Evolutionary conservation across 768 basidiomycete genomes (phyloP).

Genomic region (Serpula lacrymans): DNA sequence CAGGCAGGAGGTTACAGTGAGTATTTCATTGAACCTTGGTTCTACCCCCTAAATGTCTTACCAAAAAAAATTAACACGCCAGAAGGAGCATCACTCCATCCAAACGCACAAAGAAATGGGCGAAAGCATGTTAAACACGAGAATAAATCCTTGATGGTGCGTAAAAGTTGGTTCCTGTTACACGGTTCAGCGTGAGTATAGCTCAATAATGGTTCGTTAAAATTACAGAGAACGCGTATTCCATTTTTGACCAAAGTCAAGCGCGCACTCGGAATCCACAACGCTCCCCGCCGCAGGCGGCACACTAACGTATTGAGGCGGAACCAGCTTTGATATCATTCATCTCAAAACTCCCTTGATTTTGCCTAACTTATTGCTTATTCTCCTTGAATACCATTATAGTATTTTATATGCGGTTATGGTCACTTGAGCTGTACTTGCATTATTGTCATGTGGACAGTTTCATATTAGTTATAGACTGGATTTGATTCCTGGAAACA

Average conservation of each 20-base stretch:
- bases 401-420: too few relatives aligned
- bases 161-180: conserved; percentile 2
- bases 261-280: conserved; percentile 48
- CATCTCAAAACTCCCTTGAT: too few relatives aligned
- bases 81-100: conserved; percentile 50
- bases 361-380: too few relatives aligned
- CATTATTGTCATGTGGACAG: too few relatives aligned
- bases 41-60: background rate
- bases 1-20: conserved; percentile 48
- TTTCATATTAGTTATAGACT: too few relatives aligned
- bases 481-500: too few relatives aligned
- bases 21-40: conserved; percentile 14
- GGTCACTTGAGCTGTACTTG: too few relatives aligned
- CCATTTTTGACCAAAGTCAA: conserved; percentile 51
- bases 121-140: conserved; percentile 45
- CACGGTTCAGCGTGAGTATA: background rate
- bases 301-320: too few relatives aligned
- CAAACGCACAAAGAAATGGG: conserved; percentile 44
- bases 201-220: too few relatives aligned
- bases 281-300: conserved; percentile 31
- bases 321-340: too few relatives aligned
- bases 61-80: conserved; percentile 2
- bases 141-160: conserved; percentile 42
- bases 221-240: conserved; percentile 40
- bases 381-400: too few relatives aligned